Evolutionary conservation across 345 rosid genomes (phyloP).

Genomic region (Gynandropsis gynandra): DNA sequence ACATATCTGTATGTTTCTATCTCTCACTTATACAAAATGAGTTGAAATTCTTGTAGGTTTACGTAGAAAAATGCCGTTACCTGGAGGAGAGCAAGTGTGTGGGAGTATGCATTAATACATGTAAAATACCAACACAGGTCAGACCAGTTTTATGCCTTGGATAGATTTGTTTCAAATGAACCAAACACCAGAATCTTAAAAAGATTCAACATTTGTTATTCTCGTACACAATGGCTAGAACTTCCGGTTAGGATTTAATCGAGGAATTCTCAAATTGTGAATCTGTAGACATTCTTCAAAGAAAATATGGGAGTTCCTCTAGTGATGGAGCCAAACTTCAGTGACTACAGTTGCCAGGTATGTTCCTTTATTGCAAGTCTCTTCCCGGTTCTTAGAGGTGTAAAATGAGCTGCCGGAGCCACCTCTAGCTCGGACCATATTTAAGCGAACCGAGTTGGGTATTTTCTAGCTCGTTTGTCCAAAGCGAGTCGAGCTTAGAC

Average conservation of each 20-base stretch:
- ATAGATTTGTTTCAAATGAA: neutral
- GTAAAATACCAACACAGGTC: constrained; percentile 96
- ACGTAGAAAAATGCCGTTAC: constrained; percentile 83
- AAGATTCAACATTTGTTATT: constrained; percentile 3
- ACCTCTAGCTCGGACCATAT: too few relatives aligned
- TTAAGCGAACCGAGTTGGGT: too few relatives aligned
- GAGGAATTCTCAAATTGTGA: neutral
- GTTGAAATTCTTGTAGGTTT: constrained; percentile 41
- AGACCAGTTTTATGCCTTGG: constrained; percentile 1
- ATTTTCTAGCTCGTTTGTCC: too few relatives aligned
- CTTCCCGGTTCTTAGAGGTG: constrained; percentile 6
- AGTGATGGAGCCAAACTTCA: constrained; percentile 86
- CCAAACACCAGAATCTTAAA: neutral
- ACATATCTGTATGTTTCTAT: neutral
- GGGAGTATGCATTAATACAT: constrained; percentile 77
- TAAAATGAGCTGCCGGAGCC: neutral
- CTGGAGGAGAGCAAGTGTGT: constrained; percentile 91
- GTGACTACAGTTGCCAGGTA: constrained; percentile 87
- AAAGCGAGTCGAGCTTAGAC: too few relatives aligned
- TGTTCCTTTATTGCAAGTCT: too few relatives aligned
- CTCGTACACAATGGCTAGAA: neutral
- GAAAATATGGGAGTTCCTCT: constrained; percentile 84
- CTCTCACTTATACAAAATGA: constrained; percentile 10
- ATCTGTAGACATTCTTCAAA: constrained; percentile 59
- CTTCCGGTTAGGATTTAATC: neutral